Base-by-base conservation (phyloP, 495 filamentous ascomycete genomes). In the Podospora appendiculata region DNA sequence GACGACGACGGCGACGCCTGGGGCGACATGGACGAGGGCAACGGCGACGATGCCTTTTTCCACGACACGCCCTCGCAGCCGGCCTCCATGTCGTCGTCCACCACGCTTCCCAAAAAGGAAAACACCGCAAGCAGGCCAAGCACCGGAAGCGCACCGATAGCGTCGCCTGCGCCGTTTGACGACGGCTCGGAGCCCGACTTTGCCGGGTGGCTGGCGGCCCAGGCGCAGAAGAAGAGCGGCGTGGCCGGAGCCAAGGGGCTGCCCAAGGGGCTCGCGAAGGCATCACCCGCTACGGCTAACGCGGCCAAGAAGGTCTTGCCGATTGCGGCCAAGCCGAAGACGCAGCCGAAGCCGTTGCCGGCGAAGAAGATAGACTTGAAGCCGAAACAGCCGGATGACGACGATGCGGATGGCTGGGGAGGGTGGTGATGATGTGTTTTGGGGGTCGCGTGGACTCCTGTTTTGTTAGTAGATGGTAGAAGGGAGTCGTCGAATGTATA, bases 131-230 rank as follows among this genome's bases (percentile, higher is more conserved):
- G 25, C 55, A 44, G 68, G 13, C 17, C 55, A 46, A 42, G 33
- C 55, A 8, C 43, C 66, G 5, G 33, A 9, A 48, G 19, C 18
- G 17, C 48, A 7, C 17, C 36, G 25, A 10, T 8, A 42, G 18
- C 43, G 0, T 60, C 67, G 9, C 55, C 72, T 0, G 63, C 72
- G 11, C 77, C 82, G 0, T 94, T 85, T 55, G 87, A 90, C 54
- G 89, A 94, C 60, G 83, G 84, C 33, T 85, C 84, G 3, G 90
- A 96, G 61, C 90, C 90, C 2, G 91, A 96, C 64, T 96, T 96
- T 68, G 91, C 90, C 16, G 89, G 88, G 6, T 95, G 91, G 90
- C 67, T 96, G 41, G 88, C 87, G 9, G 89, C 89, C 13, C 90
- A 95, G 67, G 79, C 83, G 16, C 71, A 85, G 57, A 79, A 86